phyloP scores from a whole-genome alignment of 805 yeast genomes.

The Ogataea pignaliae region DNA sequence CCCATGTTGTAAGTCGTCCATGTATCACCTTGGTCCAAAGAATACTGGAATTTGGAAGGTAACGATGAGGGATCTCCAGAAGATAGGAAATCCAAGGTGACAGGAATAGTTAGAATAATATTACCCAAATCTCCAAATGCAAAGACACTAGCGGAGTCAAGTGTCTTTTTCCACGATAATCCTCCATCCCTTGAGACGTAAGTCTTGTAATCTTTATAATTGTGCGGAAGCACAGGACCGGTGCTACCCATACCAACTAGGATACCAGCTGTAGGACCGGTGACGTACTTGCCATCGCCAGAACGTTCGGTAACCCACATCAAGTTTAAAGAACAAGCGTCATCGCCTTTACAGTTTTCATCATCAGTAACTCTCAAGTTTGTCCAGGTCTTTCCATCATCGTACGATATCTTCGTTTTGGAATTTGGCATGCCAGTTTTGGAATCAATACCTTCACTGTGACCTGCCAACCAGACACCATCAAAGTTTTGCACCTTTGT shows the following conservation, averaged over 20 bases:
- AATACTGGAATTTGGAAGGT: conserved; percentile 35
- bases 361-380: conserved; percentile 43
- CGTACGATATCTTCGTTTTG: conserved; percentile 39
- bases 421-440: conserved; percentile 24
- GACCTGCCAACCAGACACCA: conserved; percentile 54
- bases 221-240: conserved; percentile 48
- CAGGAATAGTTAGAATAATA: conserved; percentile 57
- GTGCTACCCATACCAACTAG: conserved; percentile 73
- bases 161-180: conserved; percentile 55
- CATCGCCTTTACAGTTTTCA: conserved; percentile 36
- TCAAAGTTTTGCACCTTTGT: conserved; percentile 49
- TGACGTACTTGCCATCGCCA: conserved; percentile 39
- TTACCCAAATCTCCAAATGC: conserved; percentile 79
- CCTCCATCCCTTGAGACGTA: conserved; percentile 78
- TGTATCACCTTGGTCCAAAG: conserved; percentile 68
- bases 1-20: conserved; percentile 56
- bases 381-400: conserved; percentile 54
- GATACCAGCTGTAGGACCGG: conserved; percentile 55
- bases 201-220: conserved; percentile 30
- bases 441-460: conserved; percentile 15
- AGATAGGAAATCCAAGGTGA: conserved; percentile 13
- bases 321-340: conserved; percentile 47
- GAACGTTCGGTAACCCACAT: conserved; percentile 30
- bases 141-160: conserved; percentile 48
- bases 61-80: conserved; percentile 29